Evolutionary conservation across 75 land plant genomes (phyloP), one percentile per base, ranked within the genome.

Genomic region (Sequoiadendron giganteum): DNA sequence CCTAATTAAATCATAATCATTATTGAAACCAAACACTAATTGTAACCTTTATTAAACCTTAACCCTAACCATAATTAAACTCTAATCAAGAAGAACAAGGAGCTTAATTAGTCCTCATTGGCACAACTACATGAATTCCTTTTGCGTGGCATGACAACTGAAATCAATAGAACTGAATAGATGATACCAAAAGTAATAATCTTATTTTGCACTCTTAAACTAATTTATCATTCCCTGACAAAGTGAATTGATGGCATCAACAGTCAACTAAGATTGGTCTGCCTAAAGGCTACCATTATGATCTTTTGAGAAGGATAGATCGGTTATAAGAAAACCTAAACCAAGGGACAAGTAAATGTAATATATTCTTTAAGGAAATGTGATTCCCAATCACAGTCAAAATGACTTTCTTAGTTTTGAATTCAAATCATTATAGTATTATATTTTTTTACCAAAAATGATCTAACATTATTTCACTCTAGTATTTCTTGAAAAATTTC

Each of bases 121-220:
- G 34, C 47, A 4, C 32, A 13, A 47, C 84, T 82, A 47, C 84
- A 25, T 14, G 52, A 43, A 9, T 82, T 47, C 10, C 8, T 28
- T 47, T 47, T 45, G 32, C 84, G n/a, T 79, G 21, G 82, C 82
- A 79, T 28, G 30, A 34, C n/a, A 82, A 82, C 84, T 47, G 84
- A 47, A 47, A 82, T n/a, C 30, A 45, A 3, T 43, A 15, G 30
- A 87, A 42, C 43, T 76, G 9, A 38, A 86, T 28, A 28, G 45
- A 25, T 30, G 47, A 76, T n/a, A 40, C 14, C 73, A 39, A 21
- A 25, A 25, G n/a, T 10, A 47, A n/a, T 4, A 81, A 81, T 45
- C 21, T 82, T 47, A 30, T n/a, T 28, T 82, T 47, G 11, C 54
- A 47, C 32, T n/a, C 52, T 30, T n/a, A 25, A 28, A 82, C 32